Evolutionary conservation across 495 filamentous ascomycete species (phyloP).

Genomic region (Hypoxylon cercidicola): DNA sequence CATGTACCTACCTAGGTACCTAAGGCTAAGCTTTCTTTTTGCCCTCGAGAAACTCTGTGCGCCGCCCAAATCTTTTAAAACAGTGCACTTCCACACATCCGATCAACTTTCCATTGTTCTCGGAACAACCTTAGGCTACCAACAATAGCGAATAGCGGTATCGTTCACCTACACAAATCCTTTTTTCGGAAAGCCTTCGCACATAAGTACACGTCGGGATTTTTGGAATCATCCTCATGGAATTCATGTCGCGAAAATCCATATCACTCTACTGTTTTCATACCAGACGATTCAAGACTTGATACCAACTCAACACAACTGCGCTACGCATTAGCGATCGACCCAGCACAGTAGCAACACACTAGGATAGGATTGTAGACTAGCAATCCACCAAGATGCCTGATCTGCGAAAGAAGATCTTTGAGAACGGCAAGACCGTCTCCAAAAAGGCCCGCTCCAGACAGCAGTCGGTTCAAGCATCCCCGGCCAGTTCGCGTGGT

Average conservation of each 20-base stretch:
- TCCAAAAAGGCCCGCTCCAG: constrained; percentile 87
- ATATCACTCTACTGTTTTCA: constrained; percentile 32
- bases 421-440: constrained; percentile 88
- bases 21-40: constrained; percentile 1
- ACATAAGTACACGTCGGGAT: not conserved
- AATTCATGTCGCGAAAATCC: constrained; percentile 44
- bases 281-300: constrained; percentile 45
- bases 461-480: constrained; percentile 71
- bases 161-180: no score
- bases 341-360: constrained; percentile 2
- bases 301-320: constrained; percentile 24
- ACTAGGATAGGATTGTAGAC: constrained; percentile 4
- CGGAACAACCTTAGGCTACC: constrained; percentile 3
- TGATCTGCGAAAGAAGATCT: constrained; percentile 82
- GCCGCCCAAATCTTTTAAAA: constrained; percentile 28
- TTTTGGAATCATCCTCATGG: constrained; percentile 44
- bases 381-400: constrained; percentile 64
- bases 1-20: no score
- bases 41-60: constrained; percentile 22
- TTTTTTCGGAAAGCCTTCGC: not conserved
- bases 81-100: constrained; percentile 6
- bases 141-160: not conserved
- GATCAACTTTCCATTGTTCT: constrained; percentile 9
- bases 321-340: not conserved
- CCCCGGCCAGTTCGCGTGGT: constrained; percentile 55